phyloP scores from a whole-genome alignment of 2,329 filamentous ascomycete species.

The Aspergillus ruber region DNA sequence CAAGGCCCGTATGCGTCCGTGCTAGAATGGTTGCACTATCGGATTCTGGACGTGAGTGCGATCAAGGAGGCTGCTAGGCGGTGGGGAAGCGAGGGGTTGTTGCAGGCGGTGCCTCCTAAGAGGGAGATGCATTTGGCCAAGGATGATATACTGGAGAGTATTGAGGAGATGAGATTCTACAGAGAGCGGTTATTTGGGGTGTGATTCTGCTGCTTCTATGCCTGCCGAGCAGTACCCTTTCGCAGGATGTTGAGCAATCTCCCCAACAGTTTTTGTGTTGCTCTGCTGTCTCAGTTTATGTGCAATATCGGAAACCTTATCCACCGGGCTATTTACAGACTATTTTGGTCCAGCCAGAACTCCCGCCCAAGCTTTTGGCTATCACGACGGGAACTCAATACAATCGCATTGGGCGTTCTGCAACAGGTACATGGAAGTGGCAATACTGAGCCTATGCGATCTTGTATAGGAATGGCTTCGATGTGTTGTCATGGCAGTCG shows the following conservation, averaged over 20 bases:
- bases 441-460: not conserved
- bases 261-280: not conserved
- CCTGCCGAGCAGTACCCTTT: not conserved
- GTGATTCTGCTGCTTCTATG: not conserved
- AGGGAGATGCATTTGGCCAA: conserved; percentile 71
- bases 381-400: too few relatives aligned
- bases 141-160: conserved; percentile 91
- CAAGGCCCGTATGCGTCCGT: conserved; percentile 67
- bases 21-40: conserved; percentile 74
- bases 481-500: not conserved
- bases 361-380: not conserved
- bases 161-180: conserved; percentile 83
- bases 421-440: not conserved
- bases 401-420: too few relatives aligned
- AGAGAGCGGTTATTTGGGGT: conserved; percentile 58
- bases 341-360: not conserved
- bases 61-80: conserved; percentile 84
- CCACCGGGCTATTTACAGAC: too few relatives aligned
- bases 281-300: too few relatives aligned
- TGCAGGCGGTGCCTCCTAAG: conserved; percentile 63
- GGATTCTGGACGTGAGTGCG: conserved; percentile 84
- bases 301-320: too few relatives aligned
- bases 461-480: not conserved
- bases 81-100: conserved; percentile 63
- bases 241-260: not conserved